A percentile compares a stretch with the other conserved stretches of the same genome.
phyloP scores from a whole-genome alignment of 2,329 filamentous ascomycete species.

The Elsinoe perseae region DNA sequence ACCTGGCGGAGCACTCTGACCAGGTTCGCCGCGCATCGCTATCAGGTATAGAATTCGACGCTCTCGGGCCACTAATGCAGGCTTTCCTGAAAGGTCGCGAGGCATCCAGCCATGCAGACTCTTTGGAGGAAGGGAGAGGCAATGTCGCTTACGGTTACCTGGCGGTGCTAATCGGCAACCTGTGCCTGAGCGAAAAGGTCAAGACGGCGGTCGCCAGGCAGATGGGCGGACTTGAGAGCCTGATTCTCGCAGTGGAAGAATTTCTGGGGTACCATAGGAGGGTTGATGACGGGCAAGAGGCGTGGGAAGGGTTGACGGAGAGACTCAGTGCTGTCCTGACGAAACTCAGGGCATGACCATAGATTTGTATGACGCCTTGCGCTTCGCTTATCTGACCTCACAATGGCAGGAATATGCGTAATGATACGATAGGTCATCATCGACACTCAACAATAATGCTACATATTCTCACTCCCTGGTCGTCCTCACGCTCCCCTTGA shows the following conservation, averaged over 20 bases:
- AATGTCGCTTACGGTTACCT: constrained; percentile 84
- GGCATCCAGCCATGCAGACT: constrained; percentile 50
- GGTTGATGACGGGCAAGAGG: constrained; percentile 42
- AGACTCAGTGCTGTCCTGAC: constrained; percentile 48
- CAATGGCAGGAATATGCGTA: too few species aligned
- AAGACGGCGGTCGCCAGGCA: constrained; percentile 27
- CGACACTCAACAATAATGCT: background rate
- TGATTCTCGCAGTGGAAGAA: constrained; percentile 53
- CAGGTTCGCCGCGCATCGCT: constrained; percentile 23
- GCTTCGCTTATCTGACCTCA: too few species aligned
- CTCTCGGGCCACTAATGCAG: constrained; percentile 23
- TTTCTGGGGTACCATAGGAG: constrained; percentile 54
- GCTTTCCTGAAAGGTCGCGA: constrained; percentile 27
- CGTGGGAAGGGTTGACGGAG: constrained; percentile 44
- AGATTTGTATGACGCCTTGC: too few species aligned
- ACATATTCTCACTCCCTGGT: background rate
- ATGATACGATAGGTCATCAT: background rate
- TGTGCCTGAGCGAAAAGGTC: constrained; percentile 54
- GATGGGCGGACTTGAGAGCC: constrained; percentile 41
- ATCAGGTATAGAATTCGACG: background rate
- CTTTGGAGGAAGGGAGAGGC: constrained; percentile 61
- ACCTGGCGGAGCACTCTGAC: constrained; percentile 71
- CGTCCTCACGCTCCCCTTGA: constrained; percentile 36
- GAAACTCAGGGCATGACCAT: background rate
- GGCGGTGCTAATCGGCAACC: constrained; percentile 72